phyloP scores from a whole-genome alignment of 1,284 basidiomycete genomes.

The Cutaneotrichosporon spelunceum region DNA sequence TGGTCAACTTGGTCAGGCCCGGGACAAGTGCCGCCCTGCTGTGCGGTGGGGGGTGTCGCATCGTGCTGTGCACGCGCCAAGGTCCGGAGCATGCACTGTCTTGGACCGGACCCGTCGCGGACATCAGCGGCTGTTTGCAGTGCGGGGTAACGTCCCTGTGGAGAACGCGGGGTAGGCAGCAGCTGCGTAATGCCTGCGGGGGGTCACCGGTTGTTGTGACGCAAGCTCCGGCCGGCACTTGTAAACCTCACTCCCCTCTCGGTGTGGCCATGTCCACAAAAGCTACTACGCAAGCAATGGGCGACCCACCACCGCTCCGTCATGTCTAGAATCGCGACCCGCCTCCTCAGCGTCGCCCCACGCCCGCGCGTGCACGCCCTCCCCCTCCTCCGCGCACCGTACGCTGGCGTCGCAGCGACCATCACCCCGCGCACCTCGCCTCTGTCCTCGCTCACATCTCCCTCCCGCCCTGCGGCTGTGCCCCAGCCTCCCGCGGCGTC shows the following conservation, averaged over 20 bases:
- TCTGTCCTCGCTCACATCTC: slow-evolving; percentile 1
- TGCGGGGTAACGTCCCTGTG: neutral
- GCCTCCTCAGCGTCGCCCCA: slow-evolving; percentile 3
- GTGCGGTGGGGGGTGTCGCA: too few species aligned
- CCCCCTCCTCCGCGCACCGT: slow-evolving; percentile 8
- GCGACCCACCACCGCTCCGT: neutral
- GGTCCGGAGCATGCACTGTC: too few species aligned
- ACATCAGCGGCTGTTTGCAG: too few species aligned
- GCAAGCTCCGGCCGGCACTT: slow-evolving; percentile 9
- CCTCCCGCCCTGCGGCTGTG: neutral
- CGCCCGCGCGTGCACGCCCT: slow-evolving; percentile 8
- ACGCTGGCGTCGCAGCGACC: neutral
- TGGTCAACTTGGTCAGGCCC: too few species aligned
- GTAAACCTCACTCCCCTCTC: too few species aligned
- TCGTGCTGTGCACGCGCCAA: too few species aligned
- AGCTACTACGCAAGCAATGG: too few species aligned
- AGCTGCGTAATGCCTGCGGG: neutral
- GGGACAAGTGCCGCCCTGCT: too few species aligned
- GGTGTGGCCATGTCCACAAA: too few species aligned
- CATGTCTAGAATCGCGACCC: slow-evolving; percentile 8
- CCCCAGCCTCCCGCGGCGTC: neutral
- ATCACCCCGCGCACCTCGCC: neutral
- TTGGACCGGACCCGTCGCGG: too few species aligned
- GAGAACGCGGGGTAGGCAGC: too few species aligned
- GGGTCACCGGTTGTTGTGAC: neutral